phyloP scores from a whole-genome alignment of 192 early-diverging fungal species.

The Backusella liffmaniae region DNA sequence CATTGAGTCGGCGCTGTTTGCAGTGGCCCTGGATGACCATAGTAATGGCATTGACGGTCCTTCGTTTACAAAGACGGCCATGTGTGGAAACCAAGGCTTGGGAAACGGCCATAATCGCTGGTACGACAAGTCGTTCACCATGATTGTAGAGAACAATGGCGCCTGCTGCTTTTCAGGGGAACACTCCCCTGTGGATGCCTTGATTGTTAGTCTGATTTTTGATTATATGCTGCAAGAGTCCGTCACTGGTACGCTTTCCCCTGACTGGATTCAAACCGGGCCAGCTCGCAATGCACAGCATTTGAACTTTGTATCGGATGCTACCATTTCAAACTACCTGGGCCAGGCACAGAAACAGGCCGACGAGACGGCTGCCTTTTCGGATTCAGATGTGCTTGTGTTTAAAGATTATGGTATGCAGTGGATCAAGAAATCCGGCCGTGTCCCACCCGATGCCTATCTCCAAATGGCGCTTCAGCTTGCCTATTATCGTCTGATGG shows the following conservation, averaged over 20 bases:
- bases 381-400: constrained; percentile 61
- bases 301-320: background rate
- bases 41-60: constrained; percentile 35
- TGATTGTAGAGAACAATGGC: constrained; percentile 76
- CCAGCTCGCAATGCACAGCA: background rate
- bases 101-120: constrained; percentile 79
- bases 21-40: constrained; percentile 74
- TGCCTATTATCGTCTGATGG: constrained; percentile 74
- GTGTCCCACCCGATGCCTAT: constrained; percentile 77
- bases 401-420: constrained; percentile 70
- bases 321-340: background rate
- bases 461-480: constrained; percentile 87
- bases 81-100: constrained; percentile 51
- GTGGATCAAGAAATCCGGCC: constrained; percentile 76
- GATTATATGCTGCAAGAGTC: constrained; percentile 24
- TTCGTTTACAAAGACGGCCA: constrained; percentile 43
- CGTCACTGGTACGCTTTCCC: background rate
- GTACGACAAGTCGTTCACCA: constrained; percentile 79
- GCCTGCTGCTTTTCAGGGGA: constrained; percentile 61
- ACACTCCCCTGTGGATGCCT: constrained; percentile 28
- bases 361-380: constrained; percentile 52
- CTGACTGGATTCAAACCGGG: background rate
- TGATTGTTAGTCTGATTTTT: constrained; percentile 26
- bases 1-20: constrained; percentile 78
- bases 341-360: constrained; percentile 52